A percentile compares a stretch with the other conserved stretches of the same genome.
Conservation (phyloP, 164 flowering plant species). For the Chloranthus sessilifolius region DNA sequence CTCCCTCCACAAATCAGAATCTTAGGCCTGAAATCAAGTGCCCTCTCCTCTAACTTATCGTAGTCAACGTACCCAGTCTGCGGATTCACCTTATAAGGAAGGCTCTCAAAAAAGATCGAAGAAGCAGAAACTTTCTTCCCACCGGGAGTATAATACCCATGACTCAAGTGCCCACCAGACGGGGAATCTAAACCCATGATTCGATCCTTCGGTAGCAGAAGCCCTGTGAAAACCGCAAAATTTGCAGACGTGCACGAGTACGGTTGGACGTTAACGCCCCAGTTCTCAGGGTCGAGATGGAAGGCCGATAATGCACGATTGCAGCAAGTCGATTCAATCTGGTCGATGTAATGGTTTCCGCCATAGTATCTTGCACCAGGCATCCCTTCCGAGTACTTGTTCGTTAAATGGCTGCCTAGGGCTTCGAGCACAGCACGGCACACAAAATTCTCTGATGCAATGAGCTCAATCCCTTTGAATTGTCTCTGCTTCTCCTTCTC, state of each 20-base stretch:
- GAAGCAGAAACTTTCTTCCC: slow-evolving; percentile 81
- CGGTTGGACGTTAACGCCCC: slow-evolving; percentile 97
- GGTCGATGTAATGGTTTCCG: slow-evolving; percentile 78
- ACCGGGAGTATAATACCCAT: slow-evolving; percentile 69
- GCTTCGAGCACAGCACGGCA: slow-evolving; percentile 76
- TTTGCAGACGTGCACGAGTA: slow-evolving; percentile 91
- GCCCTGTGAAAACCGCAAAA: slow-evolving; percentile 80
- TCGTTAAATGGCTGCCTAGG: slow-evolving; percentile 65
- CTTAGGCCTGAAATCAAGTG: slow-evolving; percentile 74
- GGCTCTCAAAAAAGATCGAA: slow-evolving; percentile 78
- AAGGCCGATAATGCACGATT: slow-evolving; percentile 72
- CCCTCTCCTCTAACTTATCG: slow-evolving; percentile 81
- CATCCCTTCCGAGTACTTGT: slow-evolving; percentile 80
- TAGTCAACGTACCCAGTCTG: slow-evolving; percentile 76
- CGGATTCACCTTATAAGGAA: slow-evolving; percentile 73
- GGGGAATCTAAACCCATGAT: slow-evolving; percentile 94
- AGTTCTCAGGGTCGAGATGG: slow-evolving; percentile 49
- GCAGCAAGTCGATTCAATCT: slow-evolving; percentile 69
- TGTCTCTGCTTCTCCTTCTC: slow-evolving; percentile 68
- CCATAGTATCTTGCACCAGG: slow-evolving; percentile 71
- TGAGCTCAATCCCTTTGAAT: slow-evolving; percentile 60
- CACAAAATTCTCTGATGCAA: slow-evolving; percentile 77
- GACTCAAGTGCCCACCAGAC: slow-evolving; percentile 89
- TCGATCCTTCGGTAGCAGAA: slow-evolving; percentile 51
- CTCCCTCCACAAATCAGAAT: slow-evolving; percentile 87